Conservation (phyloP, 1,284 basidiomycete genomes). For the Cryptococcus sp. region DNA sequence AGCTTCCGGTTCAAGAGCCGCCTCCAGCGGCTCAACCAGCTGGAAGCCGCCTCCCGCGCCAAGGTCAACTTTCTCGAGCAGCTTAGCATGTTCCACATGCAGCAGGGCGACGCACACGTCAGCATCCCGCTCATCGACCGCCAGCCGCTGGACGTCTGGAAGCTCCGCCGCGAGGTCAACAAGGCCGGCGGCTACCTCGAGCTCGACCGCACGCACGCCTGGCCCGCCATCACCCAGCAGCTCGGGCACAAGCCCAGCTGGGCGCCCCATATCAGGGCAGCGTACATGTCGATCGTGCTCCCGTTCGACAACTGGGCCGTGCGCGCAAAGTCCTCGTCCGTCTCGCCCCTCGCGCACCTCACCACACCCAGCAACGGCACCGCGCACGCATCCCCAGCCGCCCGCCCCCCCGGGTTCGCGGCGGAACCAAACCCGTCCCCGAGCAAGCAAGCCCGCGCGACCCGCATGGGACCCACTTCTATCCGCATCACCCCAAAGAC, state of each 20-base stretch:
- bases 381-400: neutral
- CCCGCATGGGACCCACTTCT: constrained; percentile 12
- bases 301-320: constrained; percentile 91
- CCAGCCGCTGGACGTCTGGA: constrained; percentile 88
- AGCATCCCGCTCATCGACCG: constrained; percentile 89
- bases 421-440: constrained; percentile 13
- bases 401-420: constrained; percentile 23
- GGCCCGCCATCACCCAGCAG: constrained; percentile 76
- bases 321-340: constrained; percentile 58
- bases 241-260: constrained; percentile 68
- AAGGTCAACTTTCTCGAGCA: constrained; percentile 97
- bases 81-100: constrained; percentile 85
- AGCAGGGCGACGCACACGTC: constrained; percentile 80
- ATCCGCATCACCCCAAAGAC: constrained; percentile 10
- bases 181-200: constrained; percentile 80
- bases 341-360: constrained; percentile 33
- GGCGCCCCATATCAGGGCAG: constrained; percentile 57
- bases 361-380: constrained; percentile 3
- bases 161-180: constrained; percentile 84
- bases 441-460: constrained; percentile 13
- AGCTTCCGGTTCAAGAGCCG: constrained; percentile 77
- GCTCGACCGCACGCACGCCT: constrained; percentile 70
- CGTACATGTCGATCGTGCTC: constrained; percentile 83
- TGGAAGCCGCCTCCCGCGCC: constrained; percentile 93
- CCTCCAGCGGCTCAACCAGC: constrained; percentile 89